A percentile compares a stretch with the other conserved stretches of the same genome.
Evolutionary conservation across 1,139 yeast genomes (phyloP).

Genomic region (Zygosaccharomyces pseudobailii): DNA sequence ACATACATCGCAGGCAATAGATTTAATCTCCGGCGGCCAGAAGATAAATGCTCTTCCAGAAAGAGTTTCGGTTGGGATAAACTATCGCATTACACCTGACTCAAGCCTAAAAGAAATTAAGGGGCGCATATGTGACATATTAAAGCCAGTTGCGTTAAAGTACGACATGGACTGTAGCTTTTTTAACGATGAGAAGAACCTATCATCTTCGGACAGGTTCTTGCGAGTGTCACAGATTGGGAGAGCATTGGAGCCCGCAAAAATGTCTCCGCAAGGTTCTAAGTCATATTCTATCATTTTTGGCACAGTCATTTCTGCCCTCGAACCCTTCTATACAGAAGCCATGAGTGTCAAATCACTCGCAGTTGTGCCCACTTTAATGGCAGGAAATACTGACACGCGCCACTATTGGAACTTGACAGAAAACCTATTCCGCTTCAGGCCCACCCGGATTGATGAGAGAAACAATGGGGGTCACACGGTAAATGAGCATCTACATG

Average conservation of each 20-base stretch:
- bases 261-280: constrained; percentile 1
- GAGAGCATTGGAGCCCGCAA: constrained; percentile 2
- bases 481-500: constrained; percentile 8
- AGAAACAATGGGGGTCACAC: constrained; percentile 8
- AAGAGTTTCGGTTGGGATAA: constrained; percentile 2
- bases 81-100: constrained; percentile 3
- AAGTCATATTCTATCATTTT: constrained; percentile 2
- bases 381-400: constrained; percentile 5
- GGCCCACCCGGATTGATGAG: constrained; percentile 8
- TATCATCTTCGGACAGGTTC: neutral
- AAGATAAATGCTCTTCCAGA: constrained; percentile 5
- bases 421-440: constrained; percentile 1
- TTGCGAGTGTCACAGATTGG: constrained; percentile 5
- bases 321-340: neutral
- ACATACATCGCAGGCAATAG: constrained; percentile 5
- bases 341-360: constrained; percentile 1
- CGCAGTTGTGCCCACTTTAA: constrained; percentile 1
- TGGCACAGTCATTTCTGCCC: constrained; percentile 1
- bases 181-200: neutral
- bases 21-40: constrained; percentile 3
- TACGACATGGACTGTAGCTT: neutral
- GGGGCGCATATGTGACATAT: neutral
- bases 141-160: constrained; percentile 1
- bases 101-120: constrained; percentile 2
- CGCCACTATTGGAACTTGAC: constrained; percentile 5